A percentile compares a stretch with the other conserved stretches of the same genome.
Conservation (phyloP, 805 yeast genomes). For the Monosporozyma unispora region DNA sequence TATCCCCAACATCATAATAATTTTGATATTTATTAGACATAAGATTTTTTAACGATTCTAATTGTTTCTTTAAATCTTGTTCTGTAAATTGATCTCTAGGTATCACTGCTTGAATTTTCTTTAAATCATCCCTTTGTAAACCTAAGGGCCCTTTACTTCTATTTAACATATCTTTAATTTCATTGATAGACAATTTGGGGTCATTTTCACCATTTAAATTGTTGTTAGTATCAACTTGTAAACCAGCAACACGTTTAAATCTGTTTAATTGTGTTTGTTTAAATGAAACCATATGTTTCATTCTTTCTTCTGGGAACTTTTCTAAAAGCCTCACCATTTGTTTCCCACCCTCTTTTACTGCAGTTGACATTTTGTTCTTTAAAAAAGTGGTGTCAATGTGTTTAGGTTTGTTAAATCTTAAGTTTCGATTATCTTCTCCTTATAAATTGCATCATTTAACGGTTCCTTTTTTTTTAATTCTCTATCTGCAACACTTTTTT, state of each 20-base stretch:
- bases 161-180: conserved; percentile 32
- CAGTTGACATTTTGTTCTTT: conserved; percentile 9
- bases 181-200: conserved; percentile 34
- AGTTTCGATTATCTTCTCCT: not conserved
- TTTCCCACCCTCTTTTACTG: conserved; percentile 43
- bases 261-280: conserved; percentile 56
- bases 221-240: conserved; percentile 23
- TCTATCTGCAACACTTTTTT: not conserved
- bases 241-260: conserved; percentile 43
- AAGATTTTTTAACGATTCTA: conserved; percentile 46
- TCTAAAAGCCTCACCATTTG: conserved; percentile 50
- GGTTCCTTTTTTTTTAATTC: not conserved
- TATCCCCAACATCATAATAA: conserved; percentile 56
- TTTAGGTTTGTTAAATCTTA: not conserved
- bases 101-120: conserved; percentile 34
- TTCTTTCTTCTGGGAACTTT: conserved; percentile 58
- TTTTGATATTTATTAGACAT: conserved; percentile 53
- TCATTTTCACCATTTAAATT: conserved; percentile 30
- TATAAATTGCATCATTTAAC: not conserved
- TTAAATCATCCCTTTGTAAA: conserved; percentile 40
- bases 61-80: conserved; percentile 43
- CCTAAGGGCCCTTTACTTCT: conserved; percentile 34
- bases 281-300: conserved; percentile 61
- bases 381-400: not conserved
- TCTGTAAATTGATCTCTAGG: conserved; percentile 44